Evolutionary conservation across 2,329 filamentous ascomycete genomes (phyloP).

Genomic region (Tolypocladium pustulatum): DNA sequence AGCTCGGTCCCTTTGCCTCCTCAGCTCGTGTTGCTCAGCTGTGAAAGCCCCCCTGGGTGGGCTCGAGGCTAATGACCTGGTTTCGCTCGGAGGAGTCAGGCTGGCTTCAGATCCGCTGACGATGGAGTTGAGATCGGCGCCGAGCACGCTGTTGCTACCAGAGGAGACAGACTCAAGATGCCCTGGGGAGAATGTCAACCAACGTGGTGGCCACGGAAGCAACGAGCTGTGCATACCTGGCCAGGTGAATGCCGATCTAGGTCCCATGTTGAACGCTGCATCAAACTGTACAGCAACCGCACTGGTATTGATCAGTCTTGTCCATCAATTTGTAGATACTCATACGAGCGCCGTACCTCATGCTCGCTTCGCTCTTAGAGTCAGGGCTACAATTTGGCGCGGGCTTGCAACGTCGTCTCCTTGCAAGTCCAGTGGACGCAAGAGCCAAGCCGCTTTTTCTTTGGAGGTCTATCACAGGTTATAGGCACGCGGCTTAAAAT

Average conservation of each 20-base stretch:
- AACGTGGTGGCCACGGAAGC: background rate
- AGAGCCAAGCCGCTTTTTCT: background rate
- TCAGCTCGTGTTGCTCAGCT: slow-evolving; percentile 50
- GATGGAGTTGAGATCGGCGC: slow-evolving; percentile 36
- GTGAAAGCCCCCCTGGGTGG: slow-evolving; percentile 44
- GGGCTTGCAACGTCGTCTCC: background rate
- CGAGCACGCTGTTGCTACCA: slow-evolving; percentile 24
- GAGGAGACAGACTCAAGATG: slow-evolving; percentile 23
- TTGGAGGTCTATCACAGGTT: background rate
- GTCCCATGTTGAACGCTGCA: slow-evolving; percentile 39
- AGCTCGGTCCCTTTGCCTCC: slow-evolving; percentile 48
- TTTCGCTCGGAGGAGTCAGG: slow-evolving; percentile 37
- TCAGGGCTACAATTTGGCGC: background rate
- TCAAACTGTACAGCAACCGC: slow-evolving; percentile 43
- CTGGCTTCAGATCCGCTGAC: slow-evolving; percentile 36
- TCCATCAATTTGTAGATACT: background rate
- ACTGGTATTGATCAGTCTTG: slow-evolving; percentile 13
- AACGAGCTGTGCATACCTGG: slow-evolving; percentile 23
- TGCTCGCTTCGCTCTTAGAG: slow-evolving; percentile 13
- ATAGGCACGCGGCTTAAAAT: background rate
- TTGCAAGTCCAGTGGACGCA: background rate
- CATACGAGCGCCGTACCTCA: slow-evolving; percentile 20
- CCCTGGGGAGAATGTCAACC: slow-evolving; percentile 9
- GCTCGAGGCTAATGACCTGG: slow-evolving; percentile 46
- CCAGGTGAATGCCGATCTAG: slow-evolving; percentile 40